Evolutionary conservation across 805 yeast genomes (phyloP), one percentile per base, ranked within the genome.

Genomic region (Suhomyces faveliae): DNA sequence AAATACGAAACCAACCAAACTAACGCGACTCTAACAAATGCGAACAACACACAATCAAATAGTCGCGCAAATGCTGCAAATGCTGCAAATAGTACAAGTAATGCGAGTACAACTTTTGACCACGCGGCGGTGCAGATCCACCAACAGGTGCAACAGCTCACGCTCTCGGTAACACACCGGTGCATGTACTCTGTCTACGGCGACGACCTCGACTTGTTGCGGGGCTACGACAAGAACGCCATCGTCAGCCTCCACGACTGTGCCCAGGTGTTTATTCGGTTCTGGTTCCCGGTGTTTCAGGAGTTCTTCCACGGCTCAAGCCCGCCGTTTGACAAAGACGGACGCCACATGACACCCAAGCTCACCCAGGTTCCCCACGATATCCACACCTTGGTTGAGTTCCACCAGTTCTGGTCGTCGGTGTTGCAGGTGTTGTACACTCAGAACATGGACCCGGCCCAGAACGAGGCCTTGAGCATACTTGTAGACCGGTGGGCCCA

Each of bases 201-300:
- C 0, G 81, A 77, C 3, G 88, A 84, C 40, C 49, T 80, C 11
- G 78, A 70, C 2, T 58, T 82, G 30, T 51, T 83, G 3, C 53
- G 58, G 23, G 82, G 76, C 0, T 85, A 81, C 57, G 63, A 75
- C 19, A 66, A 69, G 9, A 53, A 63, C 12, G 29, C 57, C 2
- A 52, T 79, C 1, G 35, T 33, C 0, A 62, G 67, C 7, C 54
- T 85, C n/a, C 43, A 37, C 2, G 81, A 76, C 47, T 74, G 81
- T 19, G 62, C 77, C 2, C 54, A 62, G 1, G 62, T 68, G 4
- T 59, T 87, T 11, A 63, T 66, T 6, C 60, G 77, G 53, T 80
- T 71, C 55, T 76, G 83, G 77, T 58, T 80, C 1, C 74, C 89
- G 1, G 85, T 80, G 1, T 87, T 87, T 57, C 61, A 76, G 3